phyloP scores from a whole-genome alignment of 2,329 filamentous ascomycete genomes.

The Clarireedia paspali region DNA sequence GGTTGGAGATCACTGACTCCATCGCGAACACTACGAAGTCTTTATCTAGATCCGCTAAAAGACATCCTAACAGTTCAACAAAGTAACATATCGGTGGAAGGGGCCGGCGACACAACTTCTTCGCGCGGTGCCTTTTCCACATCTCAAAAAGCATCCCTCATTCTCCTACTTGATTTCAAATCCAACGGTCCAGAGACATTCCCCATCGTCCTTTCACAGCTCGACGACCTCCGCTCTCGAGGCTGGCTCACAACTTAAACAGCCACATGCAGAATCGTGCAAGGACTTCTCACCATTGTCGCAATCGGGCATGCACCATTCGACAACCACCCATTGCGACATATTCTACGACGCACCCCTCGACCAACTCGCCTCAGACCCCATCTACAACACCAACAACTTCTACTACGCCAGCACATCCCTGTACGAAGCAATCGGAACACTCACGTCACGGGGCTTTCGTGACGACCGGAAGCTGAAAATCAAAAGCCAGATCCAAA shows the following conservation, averaged over 20 bases:
- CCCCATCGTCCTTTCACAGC: constrained; percentile 32
- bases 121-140: constrained; percentile 17
- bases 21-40: constrained; percentile 44
- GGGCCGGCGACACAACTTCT: neutral
- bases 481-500: constrained; percentile 13
- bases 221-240: constrained; percentile 34
- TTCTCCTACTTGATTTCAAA: constrained; percentile 46
- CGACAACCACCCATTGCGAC: constrained; percentile 33
- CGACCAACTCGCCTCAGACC: constrained; percentile 7
- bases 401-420: constrained; percentile 23
- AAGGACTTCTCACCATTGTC: constrained; percentile 41
- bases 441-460: constrained; percentile 1
- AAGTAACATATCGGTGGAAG: neutral
- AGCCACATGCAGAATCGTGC: constrained; percentile 28
- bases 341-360: constrained; percentile 43
- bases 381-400: constrained; percentile 21
- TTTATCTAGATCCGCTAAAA: constrained; percentile 54
- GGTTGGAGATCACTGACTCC: constrained; percentile 42
- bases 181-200: constrained; percentile 32
- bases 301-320: constrained; percentile 42
- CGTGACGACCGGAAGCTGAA: constrained; percentile 16
- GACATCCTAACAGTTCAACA: constrained; percentile 46
- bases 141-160: constrained; percentile 14
- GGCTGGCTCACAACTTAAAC: constrained; percentile 32
- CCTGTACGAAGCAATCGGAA: constrained; percentile 9